Base-by-base conservation (phyloP, 352 stramenopile species). In the Phytopythium delawarense region DNA sequence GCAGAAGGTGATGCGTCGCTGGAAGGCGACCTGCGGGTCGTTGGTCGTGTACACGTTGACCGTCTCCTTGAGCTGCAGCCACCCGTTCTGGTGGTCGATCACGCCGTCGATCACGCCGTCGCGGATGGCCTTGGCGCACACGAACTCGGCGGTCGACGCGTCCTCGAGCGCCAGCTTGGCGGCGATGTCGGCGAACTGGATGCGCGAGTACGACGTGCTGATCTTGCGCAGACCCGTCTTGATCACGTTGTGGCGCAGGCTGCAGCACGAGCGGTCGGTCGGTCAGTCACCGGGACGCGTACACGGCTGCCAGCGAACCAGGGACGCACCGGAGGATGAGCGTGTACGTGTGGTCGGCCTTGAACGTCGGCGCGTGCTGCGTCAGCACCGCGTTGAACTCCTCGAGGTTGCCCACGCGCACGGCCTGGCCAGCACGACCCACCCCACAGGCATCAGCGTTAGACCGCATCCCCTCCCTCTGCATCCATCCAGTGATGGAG, bases 91-190 rank as follows among this genome's bases (percentile, higher is more conserved):
- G 73, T 99, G 96, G 82, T 99, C 95, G 67, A 99, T 98, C 28
- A 97, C 92, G 2, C 96, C 97, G 71, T 99, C 96, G 64, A 99
- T 98, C 11, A 99, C 96, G 34, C 97, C 97, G 79, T 99, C 97
- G 23, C 92, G 78, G 60, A 99, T 98, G 23, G 97, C 97, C 84
- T 99, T 99, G 46, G 97, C 96, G 56, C 97, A 98, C 57, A 99
- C 94, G 71, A 98, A 99, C 74, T 99, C 97, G 11, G 97, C 97
- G 35, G 92, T 96, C 48, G 90, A 87, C 20, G 91, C 81, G 32
- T 76, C 93, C 55, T 97, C 92, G 28, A 99, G 80, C 39, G 95
- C 93, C 30, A 99, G 80, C 60, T 98, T 96, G 46, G 88, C 67
- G 23, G 92, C 95, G 70, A 99, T 96, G 73, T 99, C 97, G 34